Evolutionary conservation across 108 stramenopile genomes (phyloP).

Genomic region (Skeletonema menzelii): DNA sequence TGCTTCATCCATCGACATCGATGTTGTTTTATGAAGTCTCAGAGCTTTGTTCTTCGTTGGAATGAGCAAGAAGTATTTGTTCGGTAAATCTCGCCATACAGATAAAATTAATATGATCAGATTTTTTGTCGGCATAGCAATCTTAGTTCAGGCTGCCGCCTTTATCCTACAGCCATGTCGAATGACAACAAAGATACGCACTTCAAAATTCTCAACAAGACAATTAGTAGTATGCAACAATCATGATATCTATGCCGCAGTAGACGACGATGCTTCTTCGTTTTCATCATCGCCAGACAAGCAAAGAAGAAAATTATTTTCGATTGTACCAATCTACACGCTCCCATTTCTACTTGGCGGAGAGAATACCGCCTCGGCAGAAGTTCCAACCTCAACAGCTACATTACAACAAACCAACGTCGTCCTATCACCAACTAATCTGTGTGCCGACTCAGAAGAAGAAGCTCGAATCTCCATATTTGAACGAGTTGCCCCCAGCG

Average conservation of each 20-base stretch:
- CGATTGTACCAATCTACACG: background rate
- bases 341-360: background rate
- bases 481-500: constrained; percentile 55
- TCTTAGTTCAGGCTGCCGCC: background rate
- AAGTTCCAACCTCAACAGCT: background rate
- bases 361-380: background rate
- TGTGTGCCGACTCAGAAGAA: constrained; percentile 14
- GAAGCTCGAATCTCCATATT: constrained; percentile 63
- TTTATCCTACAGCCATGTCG: background rate
- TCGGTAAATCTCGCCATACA: too few species aligned
- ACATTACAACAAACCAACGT: background rate
- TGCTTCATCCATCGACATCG: too few species aligned
- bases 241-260: background rate
- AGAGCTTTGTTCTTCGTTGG: too few species aligned
- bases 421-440: background rate
- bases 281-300: background rate
- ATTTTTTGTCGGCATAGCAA: background rate
- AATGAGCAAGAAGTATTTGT: too few species aligned
- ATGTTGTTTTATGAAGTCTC: too few species aligned
- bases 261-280: background rate
- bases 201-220: too few species aligned
- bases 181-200: background rate
- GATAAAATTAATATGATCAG: too few species aligned
- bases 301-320: background rate
- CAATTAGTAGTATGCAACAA: background rate